These are phyloP conservation scores for Acorus gramineus DNA, from an alignment of 106 monocot genomes.

Conservation along the genomic window DNA sequence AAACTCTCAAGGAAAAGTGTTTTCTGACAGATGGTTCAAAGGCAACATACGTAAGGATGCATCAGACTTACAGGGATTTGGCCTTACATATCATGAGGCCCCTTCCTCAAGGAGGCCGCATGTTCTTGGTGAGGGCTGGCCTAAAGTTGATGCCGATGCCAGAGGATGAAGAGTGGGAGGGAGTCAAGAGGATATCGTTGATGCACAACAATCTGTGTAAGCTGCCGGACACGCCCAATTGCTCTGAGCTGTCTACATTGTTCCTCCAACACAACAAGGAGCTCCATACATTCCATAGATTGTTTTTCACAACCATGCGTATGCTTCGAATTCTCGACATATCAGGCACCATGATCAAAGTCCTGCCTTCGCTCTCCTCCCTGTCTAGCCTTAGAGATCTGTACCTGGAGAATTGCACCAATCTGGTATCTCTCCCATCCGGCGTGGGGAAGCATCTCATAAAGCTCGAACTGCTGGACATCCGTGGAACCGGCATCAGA, in stretches of 20 bases:
- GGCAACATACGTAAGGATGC: constrained; percentile 1
- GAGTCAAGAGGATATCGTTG: neutral
- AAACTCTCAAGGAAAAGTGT: neutral
- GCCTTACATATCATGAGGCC: neutral
- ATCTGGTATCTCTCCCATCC: no score
- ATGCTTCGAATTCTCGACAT: neutral
- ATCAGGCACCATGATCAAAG: neutral
- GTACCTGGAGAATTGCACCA: no score
- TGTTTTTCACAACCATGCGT: neutral
- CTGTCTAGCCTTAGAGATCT: no score
- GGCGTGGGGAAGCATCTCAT: no score
- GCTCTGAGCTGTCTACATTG: neutral
- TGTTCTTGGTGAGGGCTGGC: neutral
- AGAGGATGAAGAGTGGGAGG: neutral
- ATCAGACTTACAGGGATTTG: constrained; percentile 4
- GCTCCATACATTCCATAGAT: neutral
- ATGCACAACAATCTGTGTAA: neutral
- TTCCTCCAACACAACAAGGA: neutral
- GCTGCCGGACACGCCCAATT: neutral
- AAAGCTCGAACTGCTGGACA: no score
- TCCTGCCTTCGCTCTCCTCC: neutral
- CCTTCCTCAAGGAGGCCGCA: no score
- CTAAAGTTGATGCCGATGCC: no score
- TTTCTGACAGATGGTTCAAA: neutral
- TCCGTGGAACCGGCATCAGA: no score